phyloP scores from a whole-genome alignment of 805 yeast genomes.

The Candida silvicultrix region DNA sequence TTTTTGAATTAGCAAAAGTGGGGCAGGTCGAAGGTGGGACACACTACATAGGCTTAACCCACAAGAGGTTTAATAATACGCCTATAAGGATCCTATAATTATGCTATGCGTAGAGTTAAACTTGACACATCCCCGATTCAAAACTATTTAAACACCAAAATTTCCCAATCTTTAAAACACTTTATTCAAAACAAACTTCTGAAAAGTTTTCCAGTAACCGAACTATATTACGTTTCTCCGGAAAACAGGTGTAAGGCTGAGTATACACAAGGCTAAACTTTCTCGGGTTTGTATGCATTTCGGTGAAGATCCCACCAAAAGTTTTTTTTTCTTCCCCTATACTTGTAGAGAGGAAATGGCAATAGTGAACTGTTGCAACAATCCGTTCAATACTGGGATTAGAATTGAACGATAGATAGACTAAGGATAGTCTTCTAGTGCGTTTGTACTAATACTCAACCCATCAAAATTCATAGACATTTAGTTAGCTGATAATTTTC shows the following conservation, averaged over 20 bases:
- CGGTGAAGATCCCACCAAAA: background rate
- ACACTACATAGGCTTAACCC: no score
- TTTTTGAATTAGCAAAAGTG: background rate
- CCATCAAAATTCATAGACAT: background rate
- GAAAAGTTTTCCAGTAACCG: no score
- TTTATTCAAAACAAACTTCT: background rate
- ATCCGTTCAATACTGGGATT: no score
- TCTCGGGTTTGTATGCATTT: background rate
- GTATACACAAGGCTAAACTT: background rate
- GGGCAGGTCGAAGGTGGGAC: background rate
- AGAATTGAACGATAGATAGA: background rate
- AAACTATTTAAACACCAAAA: background rate
- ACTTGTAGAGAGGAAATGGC: background rate
- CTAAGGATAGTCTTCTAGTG: background rate
- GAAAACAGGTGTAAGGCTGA: constrained; percentile 1
- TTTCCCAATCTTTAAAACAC: background rate
- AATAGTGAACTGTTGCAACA: background rate
- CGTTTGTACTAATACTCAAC: background rate
- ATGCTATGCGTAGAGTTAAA: no score
- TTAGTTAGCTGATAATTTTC: background rate
- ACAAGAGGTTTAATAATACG: no score
- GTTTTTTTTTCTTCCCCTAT: no score
- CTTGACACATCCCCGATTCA: background rate
- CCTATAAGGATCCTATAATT: no score
- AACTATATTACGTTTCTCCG: background rate